Evolutionary conservation across 2,329 filamentous ascomycete species (phyloP), one percentile per base, ranked within the genome.

Genomic region (Clarireedia sp.): DNA sequence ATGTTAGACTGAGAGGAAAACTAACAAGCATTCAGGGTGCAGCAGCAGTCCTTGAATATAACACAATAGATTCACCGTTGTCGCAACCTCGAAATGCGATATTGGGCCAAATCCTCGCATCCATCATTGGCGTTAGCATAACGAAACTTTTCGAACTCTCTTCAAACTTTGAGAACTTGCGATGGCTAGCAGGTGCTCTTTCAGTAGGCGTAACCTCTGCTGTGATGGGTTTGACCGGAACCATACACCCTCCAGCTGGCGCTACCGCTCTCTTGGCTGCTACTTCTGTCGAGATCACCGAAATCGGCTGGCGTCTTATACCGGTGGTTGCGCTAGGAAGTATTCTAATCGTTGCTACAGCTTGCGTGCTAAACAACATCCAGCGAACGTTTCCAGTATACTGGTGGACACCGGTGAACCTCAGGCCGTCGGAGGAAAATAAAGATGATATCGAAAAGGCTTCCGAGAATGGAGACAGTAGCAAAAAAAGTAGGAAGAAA

Each of bases 31-130:
- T 17, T 16, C 29, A 67, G 61, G 87, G 87, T 51, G 87, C 87
- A 4, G 82, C 85, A 2, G 86, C 87, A 14, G 85, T 90, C n/a
- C 78, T 90, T 38, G 80, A 87, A 64, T 90, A 87, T 69, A 83
- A 84, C 63, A 77, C 81, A 47, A 84, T 89, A 62, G 82, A 87
- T 49, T 85, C 85, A 0, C 86, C 87, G 0, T 78, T 90, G 26
- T 77, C 86, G 0, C 87, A 90, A 64, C 87, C 87, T 1, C 82
- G 87, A 23, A 89, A 86, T 67, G 77, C 81, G 43, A 68, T 90
- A 14, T 58, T 85, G 6, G 83, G 85, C n/a, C 86, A 90, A 66
- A 54, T 86, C 29, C 68, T 89, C 43, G 76, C 83, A 1, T 77
- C 81, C 10, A 38, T 82, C 3, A 72, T 84, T 36, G 86, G 85